Base-by-base conservation (phyloP, 2,329 filamentous ascomycete species). In the Calcarisporium arbuscula region DNA sequence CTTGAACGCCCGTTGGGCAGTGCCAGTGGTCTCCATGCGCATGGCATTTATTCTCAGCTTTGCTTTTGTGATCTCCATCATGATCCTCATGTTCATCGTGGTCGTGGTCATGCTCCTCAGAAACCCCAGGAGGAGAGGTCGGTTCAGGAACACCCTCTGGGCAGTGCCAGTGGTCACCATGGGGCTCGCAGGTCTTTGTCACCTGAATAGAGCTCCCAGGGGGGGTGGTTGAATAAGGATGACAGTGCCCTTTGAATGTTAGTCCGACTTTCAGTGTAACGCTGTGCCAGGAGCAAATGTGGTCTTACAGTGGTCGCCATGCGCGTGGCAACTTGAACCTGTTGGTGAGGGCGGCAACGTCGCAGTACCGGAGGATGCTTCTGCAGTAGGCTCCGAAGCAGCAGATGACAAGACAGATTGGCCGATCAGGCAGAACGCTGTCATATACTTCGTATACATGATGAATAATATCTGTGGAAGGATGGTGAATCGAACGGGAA, bases 271-370 rank as follows among this genome's bases (percentile, higher is more conserved):
- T 14, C 14, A 25, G 10, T 4, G 14, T 36, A 22, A 32, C 20
- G 14, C 14, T 23, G 20, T 16, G 7, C 20, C n/a, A 22, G 2
- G 12, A 20, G 12, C 8, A 12, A 16, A 18, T 25, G 22, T 25
- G 2, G n/a, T 11, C 38, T 32, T 36, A 45, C 42, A 45, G 38
- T 43, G 35, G 19, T 41, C 38, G 11, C 35, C 40, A 19, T 45
- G 40, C 4, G 38, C 38, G 28, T 39, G 35, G 35, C 45, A 47
- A 22, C 30, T 18, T 20, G 41, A 44, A 5, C 35, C 36, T 1
- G 43, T 46, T 4, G 44, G 45, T 17, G 45, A 48, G 17, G 43
- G 45, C 8, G 39, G 41, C 35, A 44, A 19, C n/a, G 31, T 32
- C 23, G 34, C 32, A 20, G 27, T 26, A 8, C 22, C 18, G 18